phyloP scores from a whole-genome alignment of 2,329 filamentous ascomycete species.

The Coniochaeta sp. region DNA sequence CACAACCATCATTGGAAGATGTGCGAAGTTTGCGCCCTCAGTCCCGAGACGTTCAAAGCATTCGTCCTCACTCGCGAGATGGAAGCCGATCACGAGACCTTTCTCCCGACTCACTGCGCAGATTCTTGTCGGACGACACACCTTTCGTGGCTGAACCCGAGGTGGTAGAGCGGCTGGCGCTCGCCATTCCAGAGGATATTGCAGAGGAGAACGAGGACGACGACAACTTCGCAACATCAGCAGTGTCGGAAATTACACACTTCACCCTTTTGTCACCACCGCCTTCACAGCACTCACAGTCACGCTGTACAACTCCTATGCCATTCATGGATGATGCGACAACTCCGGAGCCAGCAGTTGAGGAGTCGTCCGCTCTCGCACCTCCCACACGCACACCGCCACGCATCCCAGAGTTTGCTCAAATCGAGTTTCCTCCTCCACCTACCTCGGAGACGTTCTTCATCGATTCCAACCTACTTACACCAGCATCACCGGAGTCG shows the following conservation, averaged over 20 bases:
- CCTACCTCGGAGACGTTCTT: conserved; percentile 19
- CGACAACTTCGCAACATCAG: conserved; percentile 54
- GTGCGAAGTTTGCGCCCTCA: conserved; percentile 22
- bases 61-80: background rate
- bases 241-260: conserved; percentile 26
- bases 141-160: conserved; percentile 24
- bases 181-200: conserved; percentile 38
- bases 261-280: conserved; percentile 47
- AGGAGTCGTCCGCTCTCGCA: conserved; percentile 10
- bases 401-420: conserved; percentile 10
- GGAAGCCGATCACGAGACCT: conserved; percentile 42
- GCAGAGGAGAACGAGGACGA: conserved; percentile 50
- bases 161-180: conserved; percentile 24
- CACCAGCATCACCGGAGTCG: conserved; percentile 29
- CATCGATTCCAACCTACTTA: conserved; percentile 21
- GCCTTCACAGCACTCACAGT: conserved; percentile 34
- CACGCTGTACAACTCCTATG: conserved; percentile 12
- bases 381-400: conserved; percentile 10
- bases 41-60: conserved; percentile 24
- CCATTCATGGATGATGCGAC: background rate
- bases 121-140: conserved; percentile 42
- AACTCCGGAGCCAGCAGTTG: conserved; percentile 3
- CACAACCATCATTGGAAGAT: conserved; percentile 20
- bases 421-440: conserved; percentile 17
- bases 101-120: conserved; percentile 47